These are phyloP conservation scores for Podila verticillata DNA, from an alignment of 192 early-diverging fungal species.

Conservation along the genomic window DNA sequence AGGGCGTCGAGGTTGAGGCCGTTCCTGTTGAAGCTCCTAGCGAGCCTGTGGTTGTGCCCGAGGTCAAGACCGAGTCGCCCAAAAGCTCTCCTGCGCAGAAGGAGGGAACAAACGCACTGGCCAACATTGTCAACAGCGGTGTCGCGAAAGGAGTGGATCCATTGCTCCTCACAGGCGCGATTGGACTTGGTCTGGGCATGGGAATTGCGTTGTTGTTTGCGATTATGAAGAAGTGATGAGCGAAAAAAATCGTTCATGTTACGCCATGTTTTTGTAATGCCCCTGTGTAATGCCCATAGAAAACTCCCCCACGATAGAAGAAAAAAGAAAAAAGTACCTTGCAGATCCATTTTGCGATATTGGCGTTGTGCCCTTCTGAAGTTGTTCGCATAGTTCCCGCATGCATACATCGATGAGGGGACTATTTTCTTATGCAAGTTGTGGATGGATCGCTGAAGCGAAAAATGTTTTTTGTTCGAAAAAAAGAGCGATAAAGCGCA, in stretches of 20 bases:
- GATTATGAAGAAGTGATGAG: constrained; percentile 14
- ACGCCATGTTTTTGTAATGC: no score
- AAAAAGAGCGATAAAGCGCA: no score
- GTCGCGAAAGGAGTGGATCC: constrained; percentile 2
- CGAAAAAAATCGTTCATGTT: not conserved
- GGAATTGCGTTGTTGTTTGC: constrained; percentile 19
- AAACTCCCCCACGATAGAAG: no score
- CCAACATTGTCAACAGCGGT: not conserved
- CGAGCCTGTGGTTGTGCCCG: not conserved
- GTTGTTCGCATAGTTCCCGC: no score
- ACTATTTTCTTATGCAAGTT: no score
- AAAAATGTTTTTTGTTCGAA: no score
- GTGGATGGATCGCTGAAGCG: no score
- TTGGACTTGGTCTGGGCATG: constrained; percentile 22
- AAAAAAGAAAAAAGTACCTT: no score
- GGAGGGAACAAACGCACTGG: not conserved
- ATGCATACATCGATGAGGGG: no score
- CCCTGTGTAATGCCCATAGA: no score
- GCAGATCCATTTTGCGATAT: no score
- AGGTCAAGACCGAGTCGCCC: not conserved
- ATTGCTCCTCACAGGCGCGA: constrained; percentile 4
- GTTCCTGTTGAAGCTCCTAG: not conserved
- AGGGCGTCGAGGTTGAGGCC: not conserved
- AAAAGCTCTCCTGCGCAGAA: not conserved
- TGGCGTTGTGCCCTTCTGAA: no score